Evolutionary conservation across 257 asterid species (phyloP).

Genomic region (Solanum peruvianum): DNA sequence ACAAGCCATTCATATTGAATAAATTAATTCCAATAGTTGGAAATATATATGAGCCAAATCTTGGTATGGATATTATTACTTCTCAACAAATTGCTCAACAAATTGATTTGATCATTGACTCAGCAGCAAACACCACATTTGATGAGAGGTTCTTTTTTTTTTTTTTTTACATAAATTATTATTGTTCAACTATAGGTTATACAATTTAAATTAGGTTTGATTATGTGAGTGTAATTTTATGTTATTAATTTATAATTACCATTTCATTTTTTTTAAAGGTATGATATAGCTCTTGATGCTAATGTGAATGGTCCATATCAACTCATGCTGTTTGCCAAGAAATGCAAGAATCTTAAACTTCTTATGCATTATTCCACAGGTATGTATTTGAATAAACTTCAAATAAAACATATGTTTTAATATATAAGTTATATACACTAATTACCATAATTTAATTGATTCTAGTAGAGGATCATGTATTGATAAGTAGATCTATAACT

Average conservation of each 20-base stretch:
- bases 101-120: conserved; percentile 26
- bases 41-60: conserved; percentile 30
- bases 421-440: background rate
- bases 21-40: conserved; percentile 36
- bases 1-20: conserved; percentile 11
- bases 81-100: conserved; percentile 10
- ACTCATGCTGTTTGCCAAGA: conserved; percentile 25
- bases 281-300: conserved; percentile 23
- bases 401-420: background rate
- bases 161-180: background rate
- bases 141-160: conserved; percentile 22
- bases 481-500: background rate
- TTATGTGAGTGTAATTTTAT: background rate
- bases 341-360: conserved; percentile 38
- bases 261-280: conserved; percentile 6
- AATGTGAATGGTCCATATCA: conserved; percentile 15
- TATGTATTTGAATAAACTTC: background rate
- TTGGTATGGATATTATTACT: conserved; percentile 29
- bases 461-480: background rate
- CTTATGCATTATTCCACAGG: conserved; percentile 2
- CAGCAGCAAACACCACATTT: conserved; percentile 41
- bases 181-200: background rate
- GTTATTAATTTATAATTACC: background rate
- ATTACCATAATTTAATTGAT: background rate
- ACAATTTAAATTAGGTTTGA: background rate